Evolutionary conservation across 352 stramenopile genomes (phyloP), one percentile per base, ranked within the genome.

Genomic region (Halophytophthora polymorphica): DNA sequence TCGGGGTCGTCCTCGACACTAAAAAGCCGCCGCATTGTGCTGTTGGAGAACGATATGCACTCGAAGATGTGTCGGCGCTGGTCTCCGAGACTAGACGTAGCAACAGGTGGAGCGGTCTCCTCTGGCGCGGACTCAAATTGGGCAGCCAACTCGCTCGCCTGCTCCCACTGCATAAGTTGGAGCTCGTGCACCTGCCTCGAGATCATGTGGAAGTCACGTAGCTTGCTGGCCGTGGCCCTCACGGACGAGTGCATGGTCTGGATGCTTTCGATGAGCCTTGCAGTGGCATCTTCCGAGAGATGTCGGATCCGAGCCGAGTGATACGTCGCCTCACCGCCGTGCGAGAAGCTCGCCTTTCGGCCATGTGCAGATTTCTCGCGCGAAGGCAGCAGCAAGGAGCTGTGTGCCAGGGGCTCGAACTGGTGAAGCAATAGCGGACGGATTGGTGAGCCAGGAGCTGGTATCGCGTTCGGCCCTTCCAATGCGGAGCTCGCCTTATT

Each of bases 31-130:
- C 64, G 58, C 40, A 91, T 75, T 8, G 64, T 77, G 10, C 50
- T 54, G 53, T 87, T 85, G 0, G 74, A 71, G 33, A 86, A 71
- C 21, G 64, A 68, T 29, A 91, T 61, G 50, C 72, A 88, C 45
- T 87, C 71, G 43, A 71, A 83, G 7, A 89, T 47, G 18, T 88
- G 68, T 7, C 64, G 56, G 0, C 80, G 72, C 29, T 66, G 50
- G 39, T 88, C 76, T 2, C 50, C 50, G 25, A 51, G 28, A 14
- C 34, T 21, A 21, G 29, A 33, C 21, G 34, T 23, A 18, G 31
- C 13, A 15, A 19, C 19, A 36, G 33, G 17, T 44, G 38, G 42
- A n/a, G 31, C 15, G 22, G 54, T 22, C 3, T 48, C 35, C 17
- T 50, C 55, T 35, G 39, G 29, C 3, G 43, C 38, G 2, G 28